A percentile compares a stretch with the other conserved stretches of the same genome.
Evolutionary conservation across 1,284 basidiomycete species (phyloP).

Genomic region (Austroboletus novae-zelandiae): DNA sequence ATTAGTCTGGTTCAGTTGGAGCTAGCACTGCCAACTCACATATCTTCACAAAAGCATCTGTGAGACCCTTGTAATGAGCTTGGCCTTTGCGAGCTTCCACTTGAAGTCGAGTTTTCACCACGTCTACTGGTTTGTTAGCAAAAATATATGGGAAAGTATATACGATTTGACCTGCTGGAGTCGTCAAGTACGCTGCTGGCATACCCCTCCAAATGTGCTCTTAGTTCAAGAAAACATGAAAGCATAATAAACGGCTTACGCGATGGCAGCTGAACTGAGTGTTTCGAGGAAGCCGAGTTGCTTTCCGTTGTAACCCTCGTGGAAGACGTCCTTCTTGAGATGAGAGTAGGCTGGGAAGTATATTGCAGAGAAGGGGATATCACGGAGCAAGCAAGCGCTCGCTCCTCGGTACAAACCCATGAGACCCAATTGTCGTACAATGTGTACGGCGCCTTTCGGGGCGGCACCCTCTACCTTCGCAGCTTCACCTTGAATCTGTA

Average conservation of each 20-base stretch:
- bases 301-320: constrained; percentile 95
- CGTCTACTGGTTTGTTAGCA: constrained; percentile 55
- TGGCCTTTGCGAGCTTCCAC: constrained; percentile 94
- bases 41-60: constrained; percentile 90
- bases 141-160: background rate
- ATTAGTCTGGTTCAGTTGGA: constrained; percentile 11
- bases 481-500: constrained; percentile 95
- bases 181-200: constrained; percentile 89
- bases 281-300: constrained; percentile 91
- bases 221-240: constrained; percentile 18
- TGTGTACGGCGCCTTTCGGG: constrained; percentile 87
- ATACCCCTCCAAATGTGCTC: constrained; percentile 64
- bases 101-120: constrained; percentile 98
- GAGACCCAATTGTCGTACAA: constrained; percentile 89
- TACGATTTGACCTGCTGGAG: constrained; percentile 65
- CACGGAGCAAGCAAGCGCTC: constrained; percentile 83
- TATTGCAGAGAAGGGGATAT: constrained; percentile 92
- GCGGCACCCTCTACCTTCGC: constrained; percentile 79
- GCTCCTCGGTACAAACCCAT: constrained; percentile 92
- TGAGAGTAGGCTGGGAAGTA: constrained; percentile 83
- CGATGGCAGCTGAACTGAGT: constrained; percentile 76
- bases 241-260: constrained; percentile 51
- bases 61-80: constrained; percentile 88
- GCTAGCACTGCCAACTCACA: constrained; percentile 42
- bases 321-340: constrained; percentile 90